Evolutionary conservation across 345 rosid species (phyloP).

Genomic region (Brassica carinata): DNA sequence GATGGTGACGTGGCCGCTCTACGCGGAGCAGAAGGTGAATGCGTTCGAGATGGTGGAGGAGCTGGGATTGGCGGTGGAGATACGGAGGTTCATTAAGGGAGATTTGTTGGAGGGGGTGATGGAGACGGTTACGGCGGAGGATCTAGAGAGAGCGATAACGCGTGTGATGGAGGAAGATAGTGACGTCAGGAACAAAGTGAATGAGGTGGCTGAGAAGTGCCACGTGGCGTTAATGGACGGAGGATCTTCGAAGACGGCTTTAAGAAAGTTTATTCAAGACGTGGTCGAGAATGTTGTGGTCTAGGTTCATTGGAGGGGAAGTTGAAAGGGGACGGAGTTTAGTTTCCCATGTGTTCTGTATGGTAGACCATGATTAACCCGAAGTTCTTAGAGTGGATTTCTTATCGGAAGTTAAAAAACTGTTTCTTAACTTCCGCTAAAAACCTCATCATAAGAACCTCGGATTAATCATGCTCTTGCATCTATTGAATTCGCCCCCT

Average conservation of each 20-base stretch:
- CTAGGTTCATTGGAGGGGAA: not conserved
- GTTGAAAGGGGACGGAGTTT: not conserved
- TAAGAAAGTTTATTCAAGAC: not conserved
- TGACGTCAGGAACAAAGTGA: not conserved
- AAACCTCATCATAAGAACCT: too few species aligned
- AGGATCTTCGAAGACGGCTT: not conserved
- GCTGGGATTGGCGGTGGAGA: not conserved
- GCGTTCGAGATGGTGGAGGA: conserved; percentile 1
- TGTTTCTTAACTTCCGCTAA: too few species aligned
- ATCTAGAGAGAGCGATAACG: not conserved
- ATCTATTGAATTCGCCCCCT: not conserved
- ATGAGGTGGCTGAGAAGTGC: not conserved
- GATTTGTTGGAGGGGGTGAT: not conserved
- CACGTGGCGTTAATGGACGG: not conserved
- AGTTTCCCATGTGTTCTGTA: not conserved
- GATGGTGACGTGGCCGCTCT: conserved; percentile 1
- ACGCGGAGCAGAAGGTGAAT: not conserved
- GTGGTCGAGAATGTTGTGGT: not conserved
- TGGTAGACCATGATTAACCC: not conserved
- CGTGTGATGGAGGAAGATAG: not conserved
- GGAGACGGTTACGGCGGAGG: not conserved
- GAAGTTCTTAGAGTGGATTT: too few species aligned
- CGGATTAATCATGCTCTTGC: not conserved
- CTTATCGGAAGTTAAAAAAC: too few species aligned
- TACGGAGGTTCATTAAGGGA: not conserved